Evolutionary conservation across 2,329 filamentous ascomycete species (phyloP), one percentile per base, ranked within the genome.

Genomic region (Fusarium sp.): DNA sequence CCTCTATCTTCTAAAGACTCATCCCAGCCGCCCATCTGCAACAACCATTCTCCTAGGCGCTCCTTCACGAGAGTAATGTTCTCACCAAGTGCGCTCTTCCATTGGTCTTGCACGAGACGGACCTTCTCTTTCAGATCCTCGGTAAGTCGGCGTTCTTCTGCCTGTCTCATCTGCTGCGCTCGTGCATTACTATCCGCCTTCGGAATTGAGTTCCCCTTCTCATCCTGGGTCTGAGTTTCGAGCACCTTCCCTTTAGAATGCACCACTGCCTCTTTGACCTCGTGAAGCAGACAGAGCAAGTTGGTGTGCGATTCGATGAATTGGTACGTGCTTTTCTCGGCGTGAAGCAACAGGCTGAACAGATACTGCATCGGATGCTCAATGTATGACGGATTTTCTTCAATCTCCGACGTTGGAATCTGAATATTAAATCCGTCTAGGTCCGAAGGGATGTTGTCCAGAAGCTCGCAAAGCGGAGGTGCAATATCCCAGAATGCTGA

Each of bases 401-500:
- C 88, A 69, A 90, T 91, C 78, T 99, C 96, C 19, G 88, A 83
- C 0, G 85, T 76, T 0, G 96, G 94, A 45, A 98, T 94, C 71
- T 91, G 87, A 47, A 97, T 86, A 22, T 88, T 83, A 78, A 97
- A 94, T 7, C 78, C 80, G 10, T 79, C 77, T 13, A 88, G 78
- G 43, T 84, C 79, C 2, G 80, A 76, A 0, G 94, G 94, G 22
- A 97, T 90, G 73, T 92, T 91, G 62, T 97, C 92, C 13, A 97
- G 85, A 46, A 98, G 83, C 17, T 89, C 85, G 25, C 91, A 85
- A 1, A 99, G 85, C 5, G 90, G 89, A 4, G 96, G 96, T 2
- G 94, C 95, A 73, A 98, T 97, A 75, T 99, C 96, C 96, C 96
- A 99, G 78, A 98, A 99, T 0, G 95, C 94, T 11, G 91, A 94